Conservation (phyloP, 139 green algal species). For the Chlorella sp. region DNA sequence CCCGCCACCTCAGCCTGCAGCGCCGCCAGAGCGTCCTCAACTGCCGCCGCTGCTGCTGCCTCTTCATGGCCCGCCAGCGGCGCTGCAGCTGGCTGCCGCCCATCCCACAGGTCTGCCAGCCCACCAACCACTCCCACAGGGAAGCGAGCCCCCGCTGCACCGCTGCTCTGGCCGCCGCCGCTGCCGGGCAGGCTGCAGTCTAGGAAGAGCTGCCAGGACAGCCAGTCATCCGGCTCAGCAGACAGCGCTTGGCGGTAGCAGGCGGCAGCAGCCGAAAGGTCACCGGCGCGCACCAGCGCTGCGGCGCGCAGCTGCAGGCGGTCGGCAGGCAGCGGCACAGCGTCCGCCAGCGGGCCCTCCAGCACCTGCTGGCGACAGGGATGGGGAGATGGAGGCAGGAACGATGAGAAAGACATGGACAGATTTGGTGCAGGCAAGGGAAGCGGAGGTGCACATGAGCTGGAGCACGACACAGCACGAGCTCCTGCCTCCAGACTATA, state of each 20-base stretch:
- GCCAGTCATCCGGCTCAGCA: constrained; percentile 73
- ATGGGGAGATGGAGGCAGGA: too few relatives aligned
- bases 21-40: constrained; percentile 4
- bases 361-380: constrained; percentile 41
- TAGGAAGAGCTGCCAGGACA: constrained; percentile 58
- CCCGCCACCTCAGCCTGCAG: background rate
- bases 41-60: background rate
- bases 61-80: background rate
- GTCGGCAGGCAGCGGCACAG: constrained; percentile 53
- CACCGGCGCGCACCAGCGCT: constrained; percentile 46
- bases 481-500: too few relatives aligned
- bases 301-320: constrained; percentile 58
- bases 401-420: too few relatives aligned
- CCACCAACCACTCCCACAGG: constrained; percentile 43
- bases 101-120: constrained; percentile 40
- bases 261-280: constrained; percentile 49
- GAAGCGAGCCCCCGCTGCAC: constrained; percentile 1
- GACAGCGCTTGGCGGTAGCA: constrained; percentile 43
- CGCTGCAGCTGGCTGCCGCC: background rate
- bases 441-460: too few relatives aligned
- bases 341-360: background rate
- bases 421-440: too few relatives aligned
- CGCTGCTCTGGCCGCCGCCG: background rate
- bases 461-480: too few relatives aligned
- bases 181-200: constrained; percentile 63